phyloP scores from a whole-genome alignment of 2,329 filamentous ascomycete species.

The Fusarium ramigenum region DNA sequence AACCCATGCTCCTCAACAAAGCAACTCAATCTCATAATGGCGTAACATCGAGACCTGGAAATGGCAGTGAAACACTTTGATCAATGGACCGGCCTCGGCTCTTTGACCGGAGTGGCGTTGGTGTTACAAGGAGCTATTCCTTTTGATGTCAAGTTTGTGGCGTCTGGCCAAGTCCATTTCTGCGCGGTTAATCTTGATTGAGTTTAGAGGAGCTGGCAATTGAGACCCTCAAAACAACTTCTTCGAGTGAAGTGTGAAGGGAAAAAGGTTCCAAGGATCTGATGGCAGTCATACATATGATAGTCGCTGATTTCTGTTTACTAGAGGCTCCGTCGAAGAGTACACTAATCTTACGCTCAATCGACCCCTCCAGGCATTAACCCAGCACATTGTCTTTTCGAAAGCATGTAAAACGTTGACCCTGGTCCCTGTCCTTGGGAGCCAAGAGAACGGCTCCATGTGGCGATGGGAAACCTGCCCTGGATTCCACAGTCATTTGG shows the following conservation, averaged over 20 bases:
- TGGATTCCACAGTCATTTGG: conserved; percentile 23
- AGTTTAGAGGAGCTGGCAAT: conserved; percentile 19
- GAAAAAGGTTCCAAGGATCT: neutral
- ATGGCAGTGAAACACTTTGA: conserved; percentile 35
- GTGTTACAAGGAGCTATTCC: conserved; percentile 15
- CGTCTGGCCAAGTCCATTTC: conserved; percentile 20
- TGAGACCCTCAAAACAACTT: neutral
- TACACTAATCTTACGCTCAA: conserved; percentile 2
- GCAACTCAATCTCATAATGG: conserved; percentile 19
- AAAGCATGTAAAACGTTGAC: neutral
- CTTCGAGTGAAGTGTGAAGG: neutral
- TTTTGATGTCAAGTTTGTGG: conserved; percentile 27
- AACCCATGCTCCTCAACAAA: conserved; percentile 31
- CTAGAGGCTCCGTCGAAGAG: neutral
- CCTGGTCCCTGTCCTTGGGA: conserved; percentile 12
- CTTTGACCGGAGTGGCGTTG: conserved; percentile 27
- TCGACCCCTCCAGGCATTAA: neutral
- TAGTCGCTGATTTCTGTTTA: neutral
- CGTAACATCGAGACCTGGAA: conserved; percentile 26
- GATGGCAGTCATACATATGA: neutral
- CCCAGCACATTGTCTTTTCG: neutral
- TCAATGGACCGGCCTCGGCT: conserved; percentile 31
- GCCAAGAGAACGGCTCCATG: conserved; percentile 24
- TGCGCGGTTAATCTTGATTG: conserved; percentile 36
- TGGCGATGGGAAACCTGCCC: conserved; percentile 23